Conservation (phyloP, 177 flowering plant species). For the Vitis hybrid region DNA sequence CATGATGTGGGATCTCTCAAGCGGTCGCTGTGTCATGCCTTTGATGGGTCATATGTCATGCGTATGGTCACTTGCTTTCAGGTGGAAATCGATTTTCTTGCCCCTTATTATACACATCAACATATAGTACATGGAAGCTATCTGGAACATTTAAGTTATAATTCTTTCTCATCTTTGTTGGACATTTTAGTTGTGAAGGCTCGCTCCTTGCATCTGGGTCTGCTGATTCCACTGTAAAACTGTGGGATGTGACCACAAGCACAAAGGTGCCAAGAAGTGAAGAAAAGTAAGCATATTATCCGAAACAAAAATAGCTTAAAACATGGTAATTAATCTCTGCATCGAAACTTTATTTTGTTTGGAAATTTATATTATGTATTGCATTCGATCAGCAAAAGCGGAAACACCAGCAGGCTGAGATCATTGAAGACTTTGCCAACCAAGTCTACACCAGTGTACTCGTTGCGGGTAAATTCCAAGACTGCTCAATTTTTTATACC, state of each 20-base stretch:
- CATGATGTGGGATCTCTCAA: slow-evolving; percentile 98
- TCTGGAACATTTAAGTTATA: not conserved
- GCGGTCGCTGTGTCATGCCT: slow-evolving; percentile 87
- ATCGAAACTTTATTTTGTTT: not conserved
- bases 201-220: slow-evolving; percentile 97
- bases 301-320: not conserved
- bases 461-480: slow-evolving; percentile 52
- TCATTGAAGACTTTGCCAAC: slow-evolving; percentile 80
- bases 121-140: not conserved
- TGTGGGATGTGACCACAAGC: slow-evolving; percentile 96
- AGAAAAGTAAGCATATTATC: slow-evolving; percentile 62
- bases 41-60: slow-evolving; percentile 88
- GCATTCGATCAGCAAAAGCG: slow-evolving; percentile 46
- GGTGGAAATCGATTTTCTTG: slow-evolving; percentile 34
- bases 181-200: slow-evolving; percentile 78
- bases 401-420: slow-evolving; percentile 73
- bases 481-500: not conserved
- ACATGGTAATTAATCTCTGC: not conserved
- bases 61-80: slow-evolving; percentile 92
- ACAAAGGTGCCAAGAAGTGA: slow-evolving; percentile 57
- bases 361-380: not conserved
- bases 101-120: not conserved
- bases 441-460: slow-evolving; percentile 82
- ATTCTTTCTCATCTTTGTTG: not conserved
- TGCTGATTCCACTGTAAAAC: slow-evolving; percentile 92